phyloP scores from a whole-genome alignment of 768 basidiomycete genomes.

The Gloeostereum incarnatum region DNA sequence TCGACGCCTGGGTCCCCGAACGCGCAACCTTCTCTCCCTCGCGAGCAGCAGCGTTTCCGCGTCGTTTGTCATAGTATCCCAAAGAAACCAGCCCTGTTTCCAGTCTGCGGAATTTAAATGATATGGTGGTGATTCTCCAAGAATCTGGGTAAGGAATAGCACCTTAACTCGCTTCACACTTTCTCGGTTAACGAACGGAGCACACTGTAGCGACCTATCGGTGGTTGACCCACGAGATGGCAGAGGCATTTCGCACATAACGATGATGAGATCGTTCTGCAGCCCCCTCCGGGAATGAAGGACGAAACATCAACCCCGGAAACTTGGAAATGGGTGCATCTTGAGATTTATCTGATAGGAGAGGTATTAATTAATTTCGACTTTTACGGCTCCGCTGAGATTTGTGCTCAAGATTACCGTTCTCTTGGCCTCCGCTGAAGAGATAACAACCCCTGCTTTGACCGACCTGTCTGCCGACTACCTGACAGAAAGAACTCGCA shows the following conservation, averaged over 20 bases:
- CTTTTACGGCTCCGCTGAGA: slow-evolving; percentile 8
- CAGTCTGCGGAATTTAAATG: slow-evolving; percentile 28
- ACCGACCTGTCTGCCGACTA: too few relatives aligned
- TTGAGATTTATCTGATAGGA: slow-evolving; percentile 25
- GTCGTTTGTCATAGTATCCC: slow-evolving; percentile 36
- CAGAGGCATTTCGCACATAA: slow-evolving; percentile 18
- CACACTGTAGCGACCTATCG: slow-evolving; percentile 37
- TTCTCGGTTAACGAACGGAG: slow-evolving; percentile 2
- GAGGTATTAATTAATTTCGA: slow-evolving; percentile 21
- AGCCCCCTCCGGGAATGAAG: slow-evolving; percentile 21
- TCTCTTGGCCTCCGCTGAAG: too few relatives aligned
- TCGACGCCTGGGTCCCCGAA: slow-evolving; percentile 29
- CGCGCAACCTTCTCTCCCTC: slow-evolving; percentile 11
- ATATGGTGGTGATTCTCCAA: slow-evolving; percentile 45
- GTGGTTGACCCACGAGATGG: slow-evolving; percentile 49
- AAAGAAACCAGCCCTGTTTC: slow-evolving; percentile 35
- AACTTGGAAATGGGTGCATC: slow-evolving; percentile 33
- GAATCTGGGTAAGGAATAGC: slow-evolving; percentile 49
- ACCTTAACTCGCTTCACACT: neutral
- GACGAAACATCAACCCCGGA: slow-evolving; percentile 22
- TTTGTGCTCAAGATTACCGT: too few relatives aligned
- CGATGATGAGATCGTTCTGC: slow-evolving; percentile 16
- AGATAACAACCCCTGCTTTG: too few relatives aligned
- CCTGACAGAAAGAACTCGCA: neutral
- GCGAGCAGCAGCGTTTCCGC: slow-evolving; percentile 20